Evolutionary conservation across 257 asterid genomes (phyloP).

Genomic region (Solanum raphanifolium): DNA sequence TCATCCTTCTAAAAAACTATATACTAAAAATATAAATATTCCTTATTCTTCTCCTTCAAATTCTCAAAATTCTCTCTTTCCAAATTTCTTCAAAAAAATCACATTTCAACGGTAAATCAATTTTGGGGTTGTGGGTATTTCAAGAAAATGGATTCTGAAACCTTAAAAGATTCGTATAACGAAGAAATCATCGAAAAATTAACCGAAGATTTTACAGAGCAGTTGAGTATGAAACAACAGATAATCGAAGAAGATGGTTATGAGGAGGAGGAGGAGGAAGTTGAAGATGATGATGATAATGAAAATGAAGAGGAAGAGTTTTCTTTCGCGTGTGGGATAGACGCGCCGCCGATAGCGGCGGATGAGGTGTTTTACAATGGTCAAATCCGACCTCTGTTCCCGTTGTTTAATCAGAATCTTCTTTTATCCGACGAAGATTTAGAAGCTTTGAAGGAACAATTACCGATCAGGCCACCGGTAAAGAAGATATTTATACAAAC

Average conservation of each 20-base stretch:
- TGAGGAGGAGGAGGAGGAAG: not conserved
- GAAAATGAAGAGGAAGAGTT: conserved; percentile 49
- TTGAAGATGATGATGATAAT: conserved; percentile 4
- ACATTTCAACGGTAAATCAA: not conserved
- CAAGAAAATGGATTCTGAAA: not conserved
- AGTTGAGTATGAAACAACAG: not conserved
- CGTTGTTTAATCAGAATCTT: conserved; percentile 48
- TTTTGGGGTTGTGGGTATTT: not conserved
- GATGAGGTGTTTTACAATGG: conserved; percentile 76
- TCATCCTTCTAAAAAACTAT: not conserved
- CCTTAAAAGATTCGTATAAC: not conserved
- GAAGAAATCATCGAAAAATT: not conserved
- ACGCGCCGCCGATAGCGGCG: conserved; percentile 56
- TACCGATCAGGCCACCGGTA: conserved; percentile 42
- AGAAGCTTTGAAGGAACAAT: conserved; percentile 7
- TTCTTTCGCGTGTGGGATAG: conserved; percentile 42
- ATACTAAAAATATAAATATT: not conserved
- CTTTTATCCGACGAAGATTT: conserved; percentile 24
- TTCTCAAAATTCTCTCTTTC: not conserved
- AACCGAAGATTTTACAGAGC: not conserved
- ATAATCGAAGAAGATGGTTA: not conserved
- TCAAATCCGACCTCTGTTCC: conserved; percentile 66
- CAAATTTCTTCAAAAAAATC: not conserved
- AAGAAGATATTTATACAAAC: conserved; percentile 41
- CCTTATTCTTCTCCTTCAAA: not conserved